Percentiles rank a stretch among this genome's conserved stretches.
Evolutionary conservation across 768 basidiomycete species (phyloP).

Genomic region (Rhizopogon roseolus): DNA sequence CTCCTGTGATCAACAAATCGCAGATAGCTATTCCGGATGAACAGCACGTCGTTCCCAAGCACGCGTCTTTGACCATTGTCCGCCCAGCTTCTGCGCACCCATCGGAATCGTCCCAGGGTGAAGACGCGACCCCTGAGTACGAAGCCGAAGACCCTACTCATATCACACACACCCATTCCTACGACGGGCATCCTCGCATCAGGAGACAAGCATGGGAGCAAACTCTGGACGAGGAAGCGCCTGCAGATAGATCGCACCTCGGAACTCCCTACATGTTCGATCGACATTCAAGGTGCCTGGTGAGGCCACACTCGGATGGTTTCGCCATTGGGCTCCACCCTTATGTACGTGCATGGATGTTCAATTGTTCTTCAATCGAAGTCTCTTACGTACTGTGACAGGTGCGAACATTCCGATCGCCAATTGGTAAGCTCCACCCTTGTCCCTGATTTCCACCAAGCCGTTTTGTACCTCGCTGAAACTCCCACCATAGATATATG

Average conservation of each 20-base stretch:
- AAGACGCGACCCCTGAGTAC: slow-evolving; percentile 34
- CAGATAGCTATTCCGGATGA: slow-evolving; percentile 11
- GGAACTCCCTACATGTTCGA: slow-evolving; percentile 24
- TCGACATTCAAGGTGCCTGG: slow-evolving; percentile 19
- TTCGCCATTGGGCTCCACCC: slow-evolving; percentile 19
- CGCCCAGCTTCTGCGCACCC: slow-evolving; percentile 11
- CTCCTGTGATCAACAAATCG: slow-evolving; percentile 16
- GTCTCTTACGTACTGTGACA: slow-evolving; percentile 11
- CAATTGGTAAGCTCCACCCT: slow-evolving; percentile 20
- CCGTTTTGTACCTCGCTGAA: background rate
- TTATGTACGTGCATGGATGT: slow-evolving; percentile 18
- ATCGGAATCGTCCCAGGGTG: slow-evolving; percentile 19
- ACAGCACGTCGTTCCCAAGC: slow-evolving; percentile 14
- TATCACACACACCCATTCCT: slow-evolving; percentile 8
- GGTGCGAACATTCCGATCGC: slow-evolving; percentile 26
- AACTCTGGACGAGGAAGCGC: slow-evolving; percentile 7
- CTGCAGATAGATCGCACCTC: slow-evolving; percentile 1
- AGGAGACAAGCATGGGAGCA: slow-evolving; percentile 14
- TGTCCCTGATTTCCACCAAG: background rate
- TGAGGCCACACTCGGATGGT: slow-evolving; percentile 27
- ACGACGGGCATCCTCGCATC: slow-evolving; percentile 20
- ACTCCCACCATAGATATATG: slow-evolving; percentile 18
- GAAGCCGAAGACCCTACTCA: slow-evolving; percentile 29
- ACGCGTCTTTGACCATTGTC: slow-evolving; percentile 17
- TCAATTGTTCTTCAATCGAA: background rate